Evolutionary conservation across 768 basidiomycete species (phyloP), one percentile per base, ranked within the genome.

Genomic region (Lanmaoa pseudosensibilis): DNA sequence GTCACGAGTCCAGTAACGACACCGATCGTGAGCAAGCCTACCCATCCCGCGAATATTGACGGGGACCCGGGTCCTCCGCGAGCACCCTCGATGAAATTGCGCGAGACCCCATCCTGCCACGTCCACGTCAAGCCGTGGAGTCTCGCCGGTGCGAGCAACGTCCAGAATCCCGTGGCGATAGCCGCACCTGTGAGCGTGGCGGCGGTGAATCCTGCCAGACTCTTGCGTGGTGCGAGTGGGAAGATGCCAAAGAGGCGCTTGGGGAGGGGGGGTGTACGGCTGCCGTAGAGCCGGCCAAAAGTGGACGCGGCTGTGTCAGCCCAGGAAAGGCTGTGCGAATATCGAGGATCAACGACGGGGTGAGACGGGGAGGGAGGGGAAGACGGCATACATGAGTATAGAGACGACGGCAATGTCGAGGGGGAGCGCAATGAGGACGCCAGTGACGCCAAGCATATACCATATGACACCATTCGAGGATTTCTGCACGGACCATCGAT

Each of bases 271-370:
- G 83, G 81, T 0, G 92, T 92, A 45, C 75, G 73, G n/a, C 77
- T 75, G 39, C 92, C 92, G 69, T 83, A 92, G 34, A 92, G 76
- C n/a, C 94, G 85, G 43, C 94, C 94, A 60, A 96, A 77, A 13
- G 92, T 95, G 11, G 94, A 96, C 6, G 94, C 94, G 18, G 93
- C 86, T 2, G 94, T 96, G 71, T 97, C 94, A 0, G 92, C 94
- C 94, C 94, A 97, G 33, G 93, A 94, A 46, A 97, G 84, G 58
- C 94, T 96, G 64, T 37, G 34, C 0, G 21, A 13, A 19, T 23
- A 38, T 25, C 16, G 18, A 54, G 10, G 8, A 19, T 52, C 30
- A 50, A 34, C 9, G 27, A 36, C 4, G 30, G 33, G 3, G 32
- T 38, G 27, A 58, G 3, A 55, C n/a, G 18, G 32, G 19, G 6